phyloP scores from a whole-genome alignment of 2,329 filamentous ascomycete genomes.

The Venturia effusa region DNA sequence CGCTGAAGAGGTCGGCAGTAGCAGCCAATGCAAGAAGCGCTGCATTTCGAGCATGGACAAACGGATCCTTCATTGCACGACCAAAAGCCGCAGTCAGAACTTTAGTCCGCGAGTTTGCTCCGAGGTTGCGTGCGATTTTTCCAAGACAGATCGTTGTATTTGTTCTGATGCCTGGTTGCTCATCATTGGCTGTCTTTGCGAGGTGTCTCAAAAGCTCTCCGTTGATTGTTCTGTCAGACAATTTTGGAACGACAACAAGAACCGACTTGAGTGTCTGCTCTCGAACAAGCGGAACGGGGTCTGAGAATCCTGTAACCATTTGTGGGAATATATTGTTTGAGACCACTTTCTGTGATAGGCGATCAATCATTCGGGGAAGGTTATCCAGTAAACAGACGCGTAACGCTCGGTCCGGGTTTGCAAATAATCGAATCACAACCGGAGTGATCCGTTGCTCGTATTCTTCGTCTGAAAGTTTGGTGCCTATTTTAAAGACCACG shows the following conservation, averaged over 20 bases:
- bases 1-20: constrained; percentile 74
- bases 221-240: constrained; percentile 87
- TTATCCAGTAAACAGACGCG: constrained; percentile 86
- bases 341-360: constrained; percentile 74
- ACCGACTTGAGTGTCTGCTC: constrained; percentile 96
- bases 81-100: constrained; percentile 89
- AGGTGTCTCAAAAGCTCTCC: constrained; percentile 84
- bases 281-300: constrained; percentile 78
- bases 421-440: constrained; percentile 76
- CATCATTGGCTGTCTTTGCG: constrained; percentile 93
- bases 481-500: constrained; percentile 81
- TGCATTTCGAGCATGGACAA: constrained; percentile 87
- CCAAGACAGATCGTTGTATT: constrained; percentile 97
- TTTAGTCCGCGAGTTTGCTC: constrained; percentile 56
- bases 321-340: constrained; percentile 97
- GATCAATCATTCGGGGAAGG: constrained; percentile 82
- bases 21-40: constrained; percentile 76
- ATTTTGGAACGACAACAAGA: constrained; percentile 72
- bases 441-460: constrained; percentile 78
- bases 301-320: constrained; percentile 91
- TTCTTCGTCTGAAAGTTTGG: constrained; percentile 80
- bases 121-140: constrained; percentile 87
- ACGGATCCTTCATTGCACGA: constrained; percentile 80
- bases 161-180: constrained; percentile 91
- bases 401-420: constrained; percentile 83